Percentiles rank a stretch among this genome's conserved stretches.
Conservation (phyloP, 2,329 filamentous ascomycete genomes). For the Botrytis paeoniae region DNA sequence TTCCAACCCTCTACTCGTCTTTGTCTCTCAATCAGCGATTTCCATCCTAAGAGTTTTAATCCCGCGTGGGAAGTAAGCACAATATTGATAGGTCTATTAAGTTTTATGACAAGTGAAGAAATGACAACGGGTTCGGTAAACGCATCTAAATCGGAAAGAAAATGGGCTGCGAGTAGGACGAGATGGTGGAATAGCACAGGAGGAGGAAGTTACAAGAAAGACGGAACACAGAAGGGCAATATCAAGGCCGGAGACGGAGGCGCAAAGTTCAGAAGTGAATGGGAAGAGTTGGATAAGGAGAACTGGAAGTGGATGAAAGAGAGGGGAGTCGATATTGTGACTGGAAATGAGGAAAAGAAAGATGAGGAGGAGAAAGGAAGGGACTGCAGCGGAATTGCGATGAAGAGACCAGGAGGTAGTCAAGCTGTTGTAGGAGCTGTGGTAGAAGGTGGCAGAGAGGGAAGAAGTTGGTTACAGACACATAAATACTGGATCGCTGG, state of each 20-base stretch:
- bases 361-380: conserved; percentile 47
- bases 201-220: conserved; percentile 47
- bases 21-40: conserved; percentile 94
- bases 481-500: conserved; percentile 76
- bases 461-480: conserved; percentile 75
- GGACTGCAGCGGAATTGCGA: conserved; percentile 59
- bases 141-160: conserved; percentile 72
- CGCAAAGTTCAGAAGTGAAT: conserved; percentile 83
- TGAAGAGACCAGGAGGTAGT: conserved; percentile 59
- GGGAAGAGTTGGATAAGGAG: conserved; percentile 83
- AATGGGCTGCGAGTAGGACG: conserved; percentile 70
- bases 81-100: conserved; percentile 88
- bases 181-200: conserved; percentile 98
- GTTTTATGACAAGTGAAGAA: conserved; percentile 98
- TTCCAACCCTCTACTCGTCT: conserved; percentile 91
- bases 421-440: conserved; percentile 56
- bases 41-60: conserved; percentile 97
- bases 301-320: conserved; percentile 92
- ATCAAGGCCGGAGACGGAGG: conserved; percentile 91
- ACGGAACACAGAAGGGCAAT: conserved; percentile 62
- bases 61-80: conserved; percentile 98
- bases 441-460: conserved; percentile 76
- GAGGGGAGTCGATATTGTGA: conserved; percentile 72
- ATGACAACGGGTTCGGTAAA: conserved; percentile 94
- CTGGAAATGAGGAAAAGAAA: conserved; percentile 61